Evolutionary conservation across 2,329 filamentous ascomycete genomes (phyloP).

Genomic region (Paramyrothecium roridum): DNA sequence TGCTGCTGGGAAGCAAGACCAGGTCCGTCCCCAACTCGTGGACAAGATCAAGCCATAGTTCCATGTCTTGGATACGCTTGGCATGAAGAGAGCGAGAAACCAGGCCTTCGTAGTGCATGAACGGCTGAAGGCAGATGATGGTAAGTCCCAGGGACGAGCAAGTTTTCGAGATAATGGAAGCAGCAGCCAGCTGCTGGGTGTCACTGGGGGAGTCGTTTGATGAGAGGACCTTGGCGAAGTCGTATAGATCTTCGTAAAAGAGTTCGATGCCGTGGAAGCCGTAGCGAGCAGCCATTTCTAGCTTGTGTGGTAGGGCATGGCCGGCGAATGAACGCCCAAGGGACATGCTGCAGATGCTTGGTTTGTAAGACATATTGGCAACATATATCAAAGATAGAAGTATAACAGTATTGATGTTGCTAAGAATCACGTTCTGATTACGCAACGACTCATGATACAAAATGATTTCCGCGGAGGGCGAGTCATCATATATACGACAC

Average conservation of each 20-base stretch:
- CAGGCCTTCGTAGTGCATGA: constrained; percentile 75
- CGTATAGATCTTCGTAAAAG: constrained; percentile 73
- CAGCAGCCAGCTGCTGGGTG: constrained; percentile 37
- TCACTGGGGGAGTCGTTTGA: constrained; percentile 27
- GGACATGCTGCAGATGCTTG: constrained; percentile 74
- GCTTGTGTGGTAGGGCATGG: constrained; percentile 64
- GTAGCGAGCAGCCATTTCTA: constrained; percentile 62
- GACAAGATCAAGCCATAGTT: constrained; percentile 67
- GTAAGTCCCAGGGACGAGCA: constrained; percentile 51
- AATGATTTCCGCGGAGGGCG: too few relatives aligned
- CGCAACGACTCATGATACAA: too few relatives aligned
- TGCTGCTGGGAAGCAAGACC: constrained; percentile 72
- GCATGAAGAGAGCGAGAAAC: constrained; percentile 57
- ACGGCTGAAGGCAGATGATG: constrained; percentile 70
- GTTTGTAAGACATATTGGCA: constrained; percentile 49
- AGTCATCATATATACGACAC: background rate
- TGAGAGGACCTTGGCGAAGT: constrained; percentile 47
- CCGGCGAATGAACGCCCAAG: constrained; percentile 67
- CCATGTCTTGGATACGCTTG: constrained; percentile 58
- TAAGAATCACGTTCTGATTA: too few relatives aligned
- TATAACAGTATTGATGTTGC: background rate
- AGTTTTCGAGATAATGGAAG: constrained; percentile 51
- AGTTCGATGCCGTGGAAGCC: constrained; percentile 71
- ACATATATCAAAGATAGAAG: background rate
- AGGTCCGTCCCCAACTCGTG: constrained; percentile 64